Conservation (phyloP, 179 eudicot genomes). For the Silene vulgaris region DNA sequence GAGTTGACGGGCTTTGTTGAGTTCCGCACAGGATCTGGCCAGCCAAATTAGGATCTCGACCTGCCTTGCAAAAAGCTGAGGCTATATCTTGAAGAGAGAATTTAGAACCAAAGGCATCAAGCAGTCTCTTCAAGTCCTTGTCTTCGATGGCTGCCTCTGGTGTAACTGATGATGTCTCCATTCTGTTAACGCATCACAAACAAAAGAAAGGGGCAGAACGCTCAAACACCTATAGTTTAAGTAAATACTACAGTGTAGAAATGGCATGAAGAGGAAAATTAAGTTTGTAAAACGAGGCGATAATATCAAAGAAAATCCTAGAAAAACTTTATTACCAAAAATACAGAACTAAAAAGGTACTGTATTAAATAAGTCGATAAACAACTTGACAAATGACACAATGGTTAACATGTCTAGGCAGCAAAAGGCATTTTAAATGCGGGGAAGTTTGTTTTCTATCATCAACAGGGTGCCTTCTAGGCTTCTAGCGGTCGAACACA, state of each 20-base stretch:
- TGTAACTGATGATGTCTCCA: constrained; percentile 29
- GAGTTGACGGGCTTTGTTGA: constrained; percentile 9
- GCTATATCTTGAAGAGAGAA: constrained; percentile 39
- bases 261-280: background rate
- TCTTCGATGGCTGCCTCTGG: constrained; percentile 27
- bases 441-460: no score
- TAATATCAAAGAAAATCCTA: background rate
- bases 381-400: background rate
- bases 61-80: constrained; percentile 40
- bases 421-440: no score
- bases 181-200: constrained; percentile 15
- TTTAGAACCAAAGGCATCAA: constrained; percentile 36
- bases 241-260: background rate
- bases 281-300: background rate
- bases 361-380: background rate
- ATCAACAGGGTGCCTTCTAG: no score
- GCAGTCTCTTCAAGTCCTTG: constrained; percentile 32
- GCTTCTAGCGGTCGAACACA: no score
- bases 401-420: background rate
- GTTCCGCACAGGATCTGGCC: constrained; percentile 26
- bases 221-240: background rate
- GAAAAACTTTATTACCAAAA: background rate
- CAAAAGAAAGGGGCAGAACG: background rate
- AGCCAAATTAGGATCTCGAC: constrained; percentile 30
- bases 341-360: background rate